Evolutionary conservation across 208 protist species (phyloP), one percentile per base, ranked within the genome.

Genomic region (Spongospora subterranea): DNA sequence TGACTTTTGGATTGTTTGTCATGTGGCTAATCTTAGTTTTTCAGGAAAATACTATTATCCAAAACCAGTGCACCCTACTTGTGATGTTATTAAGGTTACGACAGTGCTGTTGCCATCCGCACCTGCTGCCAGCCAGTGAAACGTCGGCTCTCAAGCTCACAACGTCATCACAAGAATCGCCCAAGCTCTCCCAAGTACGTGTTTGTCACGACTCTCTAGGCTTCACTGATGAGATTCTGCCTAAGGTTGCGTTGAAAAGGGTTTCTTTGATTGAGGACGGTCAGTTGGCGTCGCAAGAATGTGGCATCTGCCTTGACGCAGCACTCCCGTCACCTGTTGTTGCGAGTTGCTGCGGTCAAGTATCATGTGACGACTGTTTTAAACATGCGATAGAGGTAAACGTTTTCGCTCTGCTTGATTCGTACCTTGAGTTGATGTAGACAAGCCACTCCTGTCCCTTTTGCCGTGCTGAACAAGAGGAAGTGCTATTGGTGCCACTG

Each of bases 291-390:
- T 6, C 40, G 35, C 71, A 82, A 43, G 71, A 82, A 82, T 82
- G 71, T 82, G 71, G 71, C n/a, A 82, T 82, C 6, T 82, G 71
- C 40, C 71, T 82, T 6, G 71, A 82, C n/a, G 71, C 35, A 45
- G 71, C 71, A 6, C 11, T 43, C 11, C 50, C 24, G 6, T n/a
- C 6, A n/a, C 71, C 71, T 20, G n/a, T 82, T n/a, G 71, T 82
- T 6, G 6, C 71, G 11, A 45, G 35, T 45, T 82, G 71, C 35
- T 82, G 71, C 35, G 71, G 71, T 13, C n/a, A 82, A 43, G 40
- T 82, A 20, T 82, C 17, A 13, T 82, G 71, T 82, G n/a, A 35
- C 6, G 71, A 82, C 17, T 82, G 71, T n/a, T 82, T 82, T n/a
- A 6, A n/a, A 40, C 6, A 35, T 35, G n/a, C 71, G 6, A 20